These are phyloP conservation scores for Epichloe coenophiala DNA, from an alignment of 2,329 filamentous ascomycete species.

Conservation along the genomic window DNA sequence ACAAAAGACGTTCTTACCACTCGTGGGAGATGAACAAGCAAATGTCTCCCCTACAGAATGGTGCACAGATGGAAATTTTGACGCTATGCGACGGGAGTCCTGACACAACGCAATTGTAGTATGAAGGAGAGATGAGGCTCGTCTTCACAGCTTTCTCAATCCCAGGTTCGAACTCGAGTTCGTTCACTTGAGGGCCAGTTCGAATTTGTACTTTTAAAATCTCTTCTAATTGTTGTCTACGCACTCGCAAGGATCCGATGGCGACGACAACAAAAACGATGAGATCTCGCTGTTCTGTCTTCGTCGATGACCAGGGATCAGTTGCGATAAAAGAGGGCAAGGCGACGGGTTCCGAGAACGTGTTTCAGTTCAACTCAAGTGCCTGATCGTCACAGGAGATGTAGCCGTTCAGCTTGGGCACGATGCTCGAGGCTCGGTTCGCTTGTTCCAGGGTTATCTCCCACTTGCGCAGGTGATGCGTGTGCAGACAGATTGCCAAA, in stretches of 20 bases:
- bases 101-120: conserved; percentile 7
- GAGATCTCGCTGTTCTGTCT: conserved; percentile 20
- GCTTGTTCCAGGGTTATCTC: conserved; percentile 6
- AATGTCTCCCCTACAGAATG: conserved; percentile 77
- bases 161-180: conserved; percentile 8
- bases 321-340: conserved; percentile 15
- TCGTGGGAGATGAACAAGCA: conserved; percentile 87
- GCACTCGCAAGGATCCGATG: conserved; percentile 21
- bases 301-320: conserved; percentile 22
- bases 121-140: not conserved
- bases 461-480: conserved; percentile 5
- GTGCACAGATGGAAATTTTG: conserved; percentile 18
- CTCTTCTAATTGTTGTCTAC: conserved; percentile 24
- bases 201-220: conserved; percentile 10
- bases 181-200: conserved; percentile 19
- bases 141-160: not conserved
- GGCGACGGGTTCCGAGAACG: conserved; percentile 24
- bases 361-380: conserved; percentile 27
- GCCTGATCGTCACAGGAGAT: conserved; percentile 14
- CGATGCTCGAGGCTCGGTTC: conserved; percentile 6
- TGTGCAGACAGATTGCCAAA: conserved; percentile 1
- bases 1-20: conserved; percentile 36
- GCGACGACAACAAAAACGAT: conserved; percentile 18
- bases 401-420: conserved; percentile 12
- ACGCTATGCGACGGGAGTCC: conserved; percentile 10